These are phyloP conservation scores for Saccharata proteae DNA, from an alignment of 2,329 filamentous ascomycete species.

Conservation along the genomic window DNA sequence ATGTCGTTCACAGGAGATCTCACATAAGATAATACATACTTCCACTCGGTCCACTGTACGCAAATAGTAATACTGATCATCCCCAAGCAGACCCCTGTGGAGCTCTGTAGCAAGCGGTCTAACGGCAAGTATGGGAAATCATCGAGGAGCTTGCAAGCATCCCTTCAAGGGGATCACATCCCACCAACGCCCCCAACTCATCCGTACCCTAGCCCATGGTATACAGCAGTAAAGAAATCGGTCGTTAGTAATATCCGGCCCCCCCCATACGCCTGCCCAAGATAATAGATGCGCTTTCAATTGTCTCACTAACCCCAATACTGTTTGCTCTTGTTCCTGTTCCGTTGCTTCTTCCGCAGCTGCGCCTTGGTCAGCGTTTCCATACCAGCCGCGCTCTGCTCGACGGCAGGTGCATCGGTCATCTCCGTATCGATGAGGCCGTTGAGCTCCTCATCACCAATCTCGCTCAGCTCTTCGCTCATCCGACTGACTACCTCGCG, in stretches of 20 bases:
- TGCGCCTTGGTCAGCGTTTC: slow-evolving; percentile 8
- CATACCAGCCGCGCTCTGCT: slow-evolving; percentile 13
- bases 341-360: slow-evolving; percentile 16
- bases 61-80: too few relatives aligned
- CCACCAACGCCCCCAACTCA: neutral
- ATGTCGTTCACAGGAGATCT: too few relatives aligned
- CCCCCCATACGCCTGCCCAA: slow-evolving; percentile 2
- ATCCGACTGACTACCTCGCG: slow-evolving; percentile 59
- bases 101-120: too few relatives aligned
- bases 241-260: slow-evolving; percentile 3
- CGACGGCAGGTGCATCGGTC: slow-evolving; percentile 11
- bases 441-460: slow-evolving; percentile 81
- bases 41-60: too few relatives aligned
- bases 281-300: neutral
- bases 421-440: slow-evolving; percentile 35
- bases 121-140: too few relatives aligned
- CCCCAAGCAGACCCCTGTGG: too few relatives aligned
- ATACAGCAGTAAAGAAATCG: too few relatives aligned
- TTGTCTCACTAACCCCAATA: slow-evolving; percentile 1
- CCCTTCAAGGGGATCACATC: too few relatives aligned
- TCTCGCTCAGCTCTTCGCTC: slow-evolving; percentile 80
- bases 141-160: too few relatives aligned
- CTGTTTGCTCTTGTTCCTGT: slow-evolving; percentile 15
- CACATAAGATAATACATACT: too few relatives aligned
- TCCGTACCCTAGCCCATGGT: slow-evolving; percentile 6